These are phyloP conservation scores for Rubroshorea leprosula DNA, from an alignment of 345 rosid species.

Conservation along the genomic window DNA sequence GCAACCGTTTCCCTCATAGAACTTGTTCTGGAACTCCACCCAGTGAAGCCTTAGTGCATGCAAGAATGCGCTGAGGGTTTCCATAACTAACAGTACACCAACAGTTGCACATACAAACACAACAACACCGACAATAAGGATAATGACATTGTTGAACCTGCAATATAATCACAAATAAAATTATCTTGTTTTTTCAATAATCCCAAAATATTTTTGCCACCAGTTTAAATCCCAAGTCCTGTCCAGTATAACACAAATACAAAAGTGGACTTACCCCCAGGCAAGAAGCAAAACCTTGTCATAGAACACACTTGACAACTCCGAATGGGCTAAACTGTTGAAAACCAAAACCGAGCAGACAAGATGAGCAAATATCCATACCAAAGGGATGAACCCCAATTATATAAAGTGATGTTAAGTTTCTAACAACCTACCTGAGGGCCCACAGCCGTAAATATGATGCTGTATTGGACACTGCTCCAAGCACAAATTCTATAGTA, in stretches of 20 bases:
- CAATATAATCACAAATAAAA: not conserved
- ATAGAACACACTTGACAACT: constrained; percentile 58
- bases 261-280: constrained; percentile 42
- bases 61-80: constrained; percentile 57
- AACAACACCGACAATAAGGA: constrained; percentile 41
- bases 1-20: constrained; percentile 59
- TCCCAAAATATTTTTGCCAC: too few relatives aligned
- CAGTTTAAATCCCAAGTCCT: not conserved
- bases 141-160: constrained; percentile 52
- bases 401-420: not conserved
- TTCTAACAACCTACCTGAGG: constrained; percentile 38
- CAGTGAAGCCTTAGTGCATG: constrained; percentile 65
- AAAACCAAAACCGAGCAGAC: constrained; percentile 11
- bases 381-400: not conserved
- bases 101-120: constrained; percentile 50
- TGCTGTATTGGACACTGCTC: constrained; percentile 71
- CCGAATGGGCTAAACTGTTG: constrained; percentile 58
- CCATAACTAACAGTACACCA: constrained; percentile 61
- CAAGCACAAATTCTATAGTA: constrained; percentile 60
- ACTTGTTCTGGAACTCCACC: constrained; percentile 66
- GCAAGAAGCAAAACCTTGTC: constrained; percentile 61
- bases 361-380: not conserved
- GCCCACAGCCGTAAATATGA: constrained; percentile 68
- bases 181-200: too few relatives aligned
- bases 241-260: not conserved